Percentiles rank a stretch among this genome's conserved stretches.
Conservation (phyloP, 352 stramenopile genomes). For the Globisporangium acanthophoron region DNA sequence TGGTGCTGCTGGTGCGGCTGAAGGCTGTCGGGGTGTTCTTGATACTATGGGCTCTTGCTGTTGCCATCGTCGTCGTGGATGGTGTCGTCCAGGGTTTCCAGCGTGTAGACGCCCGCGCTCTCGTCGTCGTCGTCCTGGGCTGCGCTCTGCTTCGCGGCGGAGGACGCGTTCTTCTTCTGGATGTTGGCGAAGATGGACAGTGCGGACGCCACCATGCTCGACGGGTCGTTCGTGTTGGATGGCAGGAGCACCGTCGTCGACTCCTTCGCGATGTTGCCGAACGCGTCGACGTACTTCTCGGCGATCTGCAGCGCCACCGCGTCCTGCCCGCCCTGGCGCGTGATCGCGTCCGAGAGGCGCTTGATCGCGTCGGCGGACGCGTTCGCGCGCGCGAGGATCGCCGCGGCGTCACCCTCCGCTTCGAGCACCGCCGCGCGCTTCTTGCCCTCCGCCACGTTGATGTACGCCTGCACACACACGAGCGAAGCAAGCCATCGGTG, state of each 20-base stretch:
- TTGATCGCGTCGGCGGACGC: slow-evolving; percentile 81
- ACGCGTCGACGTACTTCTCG: slow-evolving; percentile 91
- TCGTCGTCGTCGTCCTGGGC: slow-evolving; percentile 18
- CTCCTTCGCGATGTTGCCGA: slow-evolving; percentile 88
- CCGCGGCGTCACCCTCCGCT: slow-evolving; percentile 79
- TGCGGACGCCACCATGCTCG: slow-evolving; percentile 87
- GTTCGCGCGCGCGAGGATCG: slow-evolving; percentile 76
- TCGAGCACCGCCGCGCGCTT: slow-evolving; percentile 84
- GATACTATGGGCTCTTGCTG: slow-evolving; percentile 10
- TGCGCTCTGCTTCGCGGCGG: slow-evolving; percentile 14
- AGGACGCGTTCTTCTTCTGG: slow-evolving; percentile 65
- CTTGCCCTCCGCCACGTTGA: slow-evolving; percentile 90
- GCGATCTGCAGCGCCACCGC: slow-evolving; percentile 84
- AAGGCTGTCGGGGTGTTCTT: background rate
- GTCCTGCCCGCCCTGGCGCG: slow-evolving; percentile 59
- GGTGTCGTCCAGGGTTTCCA: slow-evolving; percentile 61
- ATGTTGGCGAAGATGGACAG: slow-evolving; percentile 87
- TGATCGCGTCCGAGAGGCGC: slow-evolving; percentile 67
- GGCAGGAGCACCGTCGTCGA: slow-evolving; percentile 83
- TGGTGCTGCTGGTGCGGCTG: no score
- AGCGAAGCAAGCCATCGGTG: no score
- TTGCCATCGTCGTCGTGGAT: slow-evolving; percentile 25
- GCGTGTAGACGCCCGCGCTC: slow-evolving; percentile 34
- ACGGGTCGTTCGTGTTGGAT: slow-evolving; percentile 77
- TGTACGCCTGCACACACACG: slow-evolving; percentile 41